Evolutionary conservation across 192 early-diverging fungal genomes (phyloP).

Genomic region (Phlyctochytrium arcticum): DNA sequence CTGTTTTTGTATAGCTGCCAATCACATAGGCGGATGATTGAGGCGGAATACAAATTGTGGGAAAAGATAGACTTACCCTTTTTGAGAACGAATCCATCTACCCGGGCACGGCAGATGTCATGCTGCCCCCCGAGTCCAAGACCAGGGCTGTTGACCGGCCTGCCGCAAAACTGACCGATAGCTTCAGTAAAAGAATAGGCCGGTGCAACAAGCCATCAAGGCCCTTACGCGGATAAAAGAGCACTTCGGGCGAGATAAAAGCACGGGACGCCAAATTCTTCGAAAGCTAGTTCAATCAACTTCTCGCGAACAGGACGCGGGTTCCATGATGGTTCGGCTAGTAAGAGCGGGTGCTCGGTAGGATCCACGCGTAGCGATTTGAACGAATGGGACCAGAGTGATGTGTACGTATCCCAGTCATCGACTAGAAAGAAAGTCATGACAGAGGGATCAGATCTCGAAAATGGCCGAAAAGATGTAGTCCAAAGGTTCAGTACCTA

Average conservation of each 20-base stretch:
- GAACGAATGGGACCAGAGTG: constrained; percentile 87
- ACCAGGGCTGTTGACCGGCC: constrained; percentile 86
- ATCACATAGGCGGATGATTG: no score
- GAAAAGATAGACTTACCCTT: constrained; percentile 63
- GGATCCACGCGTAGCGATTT: constrained; percentile 68
- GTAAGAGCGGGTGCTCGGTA: constrained; percentile 85
- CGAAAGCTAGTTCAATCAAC: constrained; percentile 90
- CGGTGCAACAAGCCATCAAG: no score
- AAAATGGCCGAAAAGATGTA: no score
- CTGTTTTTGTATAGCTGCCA: constrained; percentile 55
- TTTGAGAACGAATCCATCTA: constrained; percentile 93
- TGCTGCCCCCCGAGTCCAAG: constrained; percentile 85
- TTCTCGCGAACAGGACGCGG: constrained; percentile 78
- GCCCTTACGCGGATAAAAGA: constrained; percentile 83
- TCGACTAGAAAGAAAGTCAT: constrained; percentile 67
- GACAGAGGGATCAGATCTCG: no score
- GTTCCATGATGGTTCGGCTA: constrained; percentile 92
- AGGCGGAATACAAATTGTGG: no score
- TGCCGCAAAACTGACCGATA: constrained; percentile 85
- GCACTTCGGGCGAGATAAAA: constrained; percentile 92
- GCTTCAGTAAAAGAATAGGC: no score
- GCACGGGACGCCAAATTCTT: constrained; percentile 85
- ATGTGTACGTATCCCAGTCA: constrained; percentile 92
- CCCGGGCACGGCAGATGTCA: constrained; percentile 88
- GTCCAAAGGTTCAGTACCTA: no score